Evolutionary conservation across 2,329 filamentous ascomycete genomes (phyloP).

Genomic region (Ascochyta clinopodiicola): DNA sequence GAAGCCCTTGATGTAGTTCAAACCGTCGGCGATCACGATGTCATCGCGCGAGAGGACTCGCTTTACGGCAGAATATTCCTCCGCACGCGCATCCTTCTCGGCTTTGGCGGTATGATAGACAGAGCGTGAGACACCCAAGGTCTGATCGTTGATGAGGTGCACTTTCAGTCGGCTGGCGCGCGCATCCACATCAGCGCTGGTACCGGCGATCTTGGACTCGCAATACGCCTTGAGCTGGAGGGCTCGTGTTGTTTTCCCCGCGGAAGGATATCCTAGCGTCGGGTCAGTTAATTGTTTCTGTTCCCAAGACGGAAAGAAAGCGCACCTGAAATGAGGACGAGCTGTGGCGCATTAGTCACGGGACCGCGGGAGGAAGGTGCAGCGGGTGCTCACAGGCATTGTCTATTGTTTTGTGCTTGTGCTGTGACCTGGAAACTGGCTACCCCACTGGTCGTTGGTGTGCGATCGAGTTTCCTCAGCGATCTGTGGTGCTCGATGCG

Average conservation of each 20-base stretch:
- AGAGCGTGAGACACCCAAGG: slow-evolving; percentile 70
- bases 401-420: not conserved
- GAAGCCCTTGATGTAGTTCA: slow-evolving; percentile 92
- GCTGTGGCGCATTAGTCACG: slow-evolving; percentile 51
- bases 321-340: slow-evolving; percentile 62
- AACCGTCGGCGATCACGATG: slow-evolving; percentile 78
- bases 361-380: slow-evolving; percentile 11
- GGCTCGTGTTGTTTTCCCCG: slow-evolving; percentile 68
- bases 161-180: slow-evolving; percentile 65
- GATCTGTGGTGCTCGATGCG: slow-evolving; percentile 17
- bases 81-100: slow-evolving; percentile 82
- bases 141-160: slow-evolving; percentile 76
- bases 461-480: slow-evolving; percentile 8
- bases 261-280: slow-evolving; percentile 68
- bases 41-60: slow-evolving; percentile 73
- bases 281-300: slow-evolving; percentile 56
- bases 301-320: not conserved
- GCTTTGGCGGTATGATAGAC: slow-evolving; percentile 80
- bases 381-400: slow-evolving; percentile 37
- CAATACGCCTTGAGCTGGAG: slow-evolving; percentile 71
- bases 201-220: slow-evolving; percentile 61
- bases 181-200: slow-evolving; percentile 50
- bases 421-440: not conserved
- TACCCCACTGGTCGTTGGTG: slow-evolving; percentile 6
- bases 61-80: slow-evolving; percentile 79